These are phyloP conservation scores for Parasitella parasitica DNA, from an alignment of 371 early-diverging fungal species.

Conservation along the genomic window DNA sequence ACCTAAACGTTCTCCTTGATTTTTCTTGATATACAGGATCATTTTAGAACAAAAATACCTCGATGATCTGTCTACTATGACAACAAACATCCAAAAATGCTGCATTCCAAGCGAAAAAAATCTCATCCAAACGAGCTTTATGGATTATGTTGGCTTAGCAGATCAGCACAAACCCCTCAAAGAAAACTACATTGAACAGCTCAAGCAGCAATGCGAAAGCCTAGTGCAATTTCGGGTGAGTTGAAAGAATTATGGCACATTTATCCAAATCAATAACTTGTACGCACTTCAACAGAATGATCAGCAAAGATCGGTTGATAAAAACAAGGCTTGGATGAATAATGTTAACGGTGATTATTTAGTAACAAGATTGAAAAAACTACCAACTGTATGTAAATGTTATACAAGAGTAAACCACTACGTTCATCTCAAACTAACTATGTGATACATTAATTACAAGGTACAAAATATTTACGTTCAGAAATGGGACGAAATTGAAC, in stretches of 20 bases:
- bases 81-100: neutral
- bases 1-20: neutral
- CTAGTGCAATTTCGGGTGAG: slow-evolving; percentile 17
- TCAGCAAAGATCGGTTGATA: slow-evolving; percentile 18
- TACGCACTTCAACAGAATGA: slow-evolving; percentile 7
- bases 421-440: neutral
- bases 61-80: slow-evolving; percentile 6
- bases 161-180: neutral
- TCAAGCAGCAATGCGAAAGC: slow-evolving; percentile 11
- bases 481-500: slow-evolving; percentile 34
- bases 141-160: slow-evolving; percentile 18
- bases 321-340: slow-evolving; percentile 22
- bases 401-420: neutral
- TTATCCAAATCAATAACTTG: neutral
- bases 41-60: slow-evolving; percentile 15
- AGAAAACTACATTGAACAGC: slow-evolving; percentile 4
- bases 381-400: slow-evolving; percentile 16
- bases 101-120: slow-evolving; percentile 7
- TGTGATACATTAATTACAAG: slow-evolving; percentile 8
- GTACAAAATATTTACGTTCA: slow-evolving; percentile 19
- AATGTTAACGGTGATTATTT: slow-evolving; percentile 21
- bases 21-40: slow-evolving; percentile 12
- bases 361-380: slow-evolving; percentile 13
- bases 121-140: slow-evolving; percentile 9
- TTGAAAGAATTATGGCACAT: neutral